phyloP scores from a whole-genome alignment of 768 basidiomycete genomes.

The Royoungia palumana region DNA sequence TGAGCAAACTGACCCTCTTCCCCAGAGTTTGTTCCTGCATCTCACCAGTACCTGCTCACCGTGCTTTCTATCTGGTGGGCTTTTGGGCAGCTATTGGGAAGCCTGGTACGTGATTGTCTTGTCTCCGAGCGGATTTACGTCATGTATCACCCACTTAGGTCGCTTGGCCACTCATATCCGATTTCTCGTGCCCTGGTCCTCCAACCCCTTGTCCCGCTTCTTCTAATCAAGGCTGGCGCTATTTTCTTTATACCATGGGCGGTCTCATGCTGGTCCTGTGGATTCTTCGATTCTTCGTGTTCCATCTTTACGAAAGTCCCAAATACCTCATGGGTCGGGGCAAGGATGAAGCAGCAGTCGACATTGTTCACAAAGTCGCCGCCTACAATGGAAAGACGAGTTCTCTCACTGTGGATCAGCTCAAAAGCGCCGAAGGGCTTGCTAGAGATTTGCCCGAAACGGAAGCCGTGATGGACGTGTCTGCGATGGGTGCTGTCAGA shows the following conservation, averaged over 20 bases:
- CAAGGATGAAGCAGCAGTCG: slow-evolving; percentile 56
- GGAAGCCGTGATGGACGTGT: slow-evolving; percentile 31
- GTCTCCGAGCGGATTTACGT: background rate
- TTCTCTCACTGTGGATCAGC: slow-evolving; percentile 48
- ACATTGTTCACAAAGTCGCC: slow-evolving; percentile 60
- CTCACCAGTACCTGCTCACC: slow-evolving; percentile 74
- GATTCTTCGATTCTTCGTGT: slow-evolving; percentile 60
- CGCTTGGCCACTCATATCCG: slow-evolving; percentile 71
- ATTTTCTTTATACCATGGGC: slow-evolving; percentile 71
- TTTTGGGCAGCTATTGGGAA: slow-evolving; percentile 65
- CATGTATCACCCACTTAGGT: slow-evolving; percentile 36
- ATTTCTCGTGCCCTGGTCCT: slow-evolving; percentile 55
- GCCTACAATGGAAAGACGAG: slow-evolving; percentile 52
- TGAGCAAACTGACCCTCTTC: background rate
- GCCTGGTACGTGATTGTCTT: slow-evolving; percentile 31
- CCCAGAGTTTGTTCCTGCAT: slow-evolving; percentile 64
- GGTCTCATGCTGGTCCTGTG: slow-evolving; percentile 65
- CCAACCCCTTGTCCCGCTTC: slow-evolving; percentile 49
- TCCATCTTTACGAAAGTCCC: slow-evolving; percentile 66
- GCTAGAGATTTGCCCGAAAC: slow-evolving; percentile 7
- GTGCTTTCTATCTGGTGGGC: slow-evolving; percentile 81
- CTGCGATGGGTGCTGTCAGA: slow-evolving; percentile 34
- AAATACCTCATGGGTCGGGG: slow-evolving; percentile 72
- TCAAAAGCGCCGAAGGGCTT: slow-evolving; percentile 28
- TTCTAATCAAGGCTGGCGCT: slow-evolving; percentile 72